Evolutionary conservation across 129 eudicot species (phyloP).

Genomic region (Lonicera japonica): DNA sequence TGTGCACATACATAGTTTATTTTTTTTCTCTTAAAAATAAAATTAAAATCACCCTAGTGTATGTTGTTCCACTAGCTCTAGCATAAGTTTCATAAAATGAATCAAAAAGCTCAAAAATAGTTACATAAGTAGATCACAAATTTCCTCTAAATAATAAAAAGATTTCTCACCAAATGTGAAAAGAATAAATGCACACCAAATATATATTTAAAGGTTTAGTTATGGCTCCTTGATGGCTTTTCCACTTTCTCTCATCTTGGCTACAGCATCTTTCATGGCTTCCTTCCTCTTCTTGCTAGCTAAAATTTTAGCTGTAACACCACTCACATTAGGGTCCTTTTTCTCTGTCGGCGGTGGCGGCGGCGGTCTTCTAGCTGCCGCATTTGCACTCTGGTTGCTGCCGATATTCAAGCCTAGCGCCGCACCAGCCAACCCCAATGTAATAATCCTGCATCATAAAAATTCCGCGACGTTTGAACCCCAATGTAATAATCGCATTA

Average conservation of each 20-base stretch:
- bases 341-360: conserved; percentile 74
- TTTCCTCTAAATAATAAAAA: too few species aligned
- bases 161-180: too few species aligned
- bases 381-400: conserved; percentile 35
- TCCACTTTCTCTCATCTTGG: conserved; percentile 64
- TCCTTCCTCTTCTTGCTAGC: conserved; percentile 96
- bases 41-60: too few species aligned
- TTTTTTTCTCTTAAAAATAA: too few species aligned
- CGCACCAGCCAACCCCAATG: conserved; percentile 37
- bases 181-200: too few species aligned
- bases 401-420: conserved; percentile 35
- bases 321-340: conserved; percentile 76
- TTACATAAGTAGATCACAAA: too few species aligned
- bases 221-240: conserved; percentile 26
- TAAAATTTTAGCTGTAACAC: conserved; percentile 55
- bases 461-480: background rate
- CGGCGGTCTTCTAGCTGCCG: conserved; percentile 72
- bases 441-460: conserved; percentile 37
- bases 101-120: too few species aligned
- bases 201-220: too few species aligned
- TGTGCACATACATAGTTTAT: too few species aligned
- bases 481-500: too few species aligned
- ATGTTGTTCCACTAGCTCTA: too few species aligned
- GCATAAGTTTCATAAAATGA: too few species aligned
- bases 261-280: conserved; percentile 71